Percentiles rank a stretch among this genome's conserved stretches.
phyloP scores from a whole-genome alignment of 495 filamentous ascomycete species.

The Podospora sp. region DNA sequence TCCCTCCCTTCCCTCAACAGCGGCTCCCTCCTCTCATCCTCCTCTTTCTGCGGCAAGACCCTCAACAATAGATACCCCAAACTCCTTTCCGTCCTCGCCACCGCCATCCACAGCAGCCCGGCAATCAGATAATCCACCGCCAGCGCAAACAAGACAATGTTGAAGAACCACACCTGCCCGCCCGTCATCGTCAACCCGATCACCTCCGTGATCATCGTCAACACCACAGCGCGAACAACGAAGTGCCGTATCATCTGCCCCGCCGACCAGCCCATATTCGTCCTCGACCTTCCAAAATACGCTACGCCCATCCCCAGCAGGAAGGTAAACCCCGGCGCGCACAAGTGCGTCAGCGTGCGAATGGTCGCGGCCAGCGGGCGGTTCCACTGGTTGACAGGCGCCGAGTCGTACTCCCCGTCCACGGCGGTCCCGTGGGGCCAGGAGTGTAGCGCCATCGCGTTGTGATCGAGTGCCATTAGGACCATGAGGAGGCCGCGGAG shows the following conservation, averaged over 20 bases:
- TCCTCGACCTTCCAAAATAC: constrained; percentile 37
- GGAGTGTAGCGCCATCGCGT: constrained; percentile 29
- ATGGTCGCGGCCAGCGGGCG: constrained; percentile 28
- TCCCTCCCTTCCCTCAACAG: constrained; percentile 19
- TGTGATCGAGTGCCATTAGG: constrained; percentile 41
- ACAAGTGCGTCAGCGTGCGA: constrained; percentile 39
- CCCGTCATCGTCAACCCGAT: constrained; percentile 24
- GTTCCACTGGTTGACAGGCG: constrained; percentile 34
- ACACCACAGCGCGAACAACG: constrained; percentile 29
- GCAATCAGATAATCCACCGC: constrained; percentile 40
- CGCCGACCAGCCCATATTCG: constrained; percentile 32
- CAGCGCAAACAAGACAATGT: constrained; percentile 38
- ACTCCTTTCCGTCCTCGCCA: constrained; percentile 27
- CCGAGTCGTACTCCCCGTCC: constrained; percentile 31
- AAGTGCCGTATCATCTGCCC: constrained; percentile 35
- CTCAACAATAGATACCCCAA: constrained; percentile 27
- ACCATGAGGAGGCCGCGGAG: constrained; percentile 38
- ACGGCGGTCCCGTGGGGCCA: constrained; percentile 38
- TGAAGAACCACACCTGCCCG: constrained; percentile 37
- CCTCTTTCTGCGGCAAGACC: constrained; percentile 22
- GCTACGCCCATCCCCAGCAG: constrained; percentile 43
- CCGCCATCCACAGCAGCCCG: constrained; percentile 34
- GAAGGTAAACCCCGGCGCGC: constrained; percentile 42
- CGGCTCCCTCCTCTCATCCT: constrained; percentile 29
- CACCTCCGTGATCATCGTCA: constrained; percentile 26